These are phyloP conservation scores for Candida tibetensis DNA, from an alignment of 805 yeast genomes.

Conservation along the genomic window DNA sequence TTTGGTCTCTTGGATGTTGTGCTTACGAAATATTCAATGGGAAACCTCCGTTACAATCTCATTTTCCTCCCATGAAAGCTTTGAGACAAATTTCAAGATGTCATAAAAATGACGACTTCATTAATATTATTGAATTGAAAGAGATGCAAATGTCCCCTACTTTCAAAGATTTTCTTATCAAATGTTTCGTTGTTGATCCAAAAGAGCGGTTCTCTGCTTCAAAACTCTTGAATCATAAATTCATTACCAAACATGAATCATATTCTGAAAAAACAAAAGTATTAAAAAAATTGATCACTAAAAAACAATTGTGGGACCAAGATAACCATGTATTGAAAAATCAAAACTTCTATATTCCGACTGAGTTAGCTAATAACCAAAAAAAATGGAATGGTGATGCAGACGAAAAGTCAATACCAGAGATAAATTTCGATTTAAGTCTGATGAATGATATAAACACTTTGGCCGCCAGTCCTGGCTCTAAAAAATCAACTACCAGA, in stretches of 20 bases:
- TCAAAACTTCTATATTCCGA: constrained; percentile 36
- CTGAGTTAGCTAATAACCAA: constrained; percentile 34
- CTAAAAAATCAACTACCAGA: background rate
- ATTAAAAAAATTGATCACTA: constrained; percentile 31
- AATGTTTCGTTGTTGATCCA: constrained; percentile 36
- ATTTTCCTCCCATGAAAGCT: constrained; percentile 43
- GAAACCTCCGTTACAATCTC: constrained; percentile 60
- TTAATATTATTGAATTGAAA: constrained; percentile 24
- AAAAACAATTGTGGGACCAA: constrained; percentile 39
- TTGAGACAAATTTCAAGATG: constrained; percentile 37
- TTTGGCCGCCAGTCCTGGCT: constrained; percentile 9
- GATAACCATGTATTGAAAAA: constrained; percentile 31
- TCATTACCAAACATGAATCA: constrained; percentile 21
- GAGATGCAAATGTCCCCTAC: constrained; percentile 19
- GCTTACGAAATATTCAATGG: constrained; percentile 71
- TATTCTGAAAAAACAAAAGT: constrained; percentile 13
- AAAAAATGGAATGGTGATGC: constrained; percentile 24
- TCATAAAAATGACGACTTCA: constrained; percentile 28
- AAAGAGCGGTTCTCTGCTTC: constrained; percentile 29
- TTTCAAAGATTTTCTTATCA: constrained; percentile 30
- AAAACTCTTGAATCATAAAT: constrained; percentile 32
- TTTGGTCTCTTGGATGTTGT: constrained; percentile 81
- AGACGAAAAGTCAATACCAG: constrained; percentile 8
- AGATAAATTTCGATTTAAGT: constrained; percentile 37
- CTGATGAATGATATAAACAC: constrained; percentile 20